Evolutionary conservation across 805 yeast species (phyloP).

Genomic region (Wickerhamiella brachini): DNA sequence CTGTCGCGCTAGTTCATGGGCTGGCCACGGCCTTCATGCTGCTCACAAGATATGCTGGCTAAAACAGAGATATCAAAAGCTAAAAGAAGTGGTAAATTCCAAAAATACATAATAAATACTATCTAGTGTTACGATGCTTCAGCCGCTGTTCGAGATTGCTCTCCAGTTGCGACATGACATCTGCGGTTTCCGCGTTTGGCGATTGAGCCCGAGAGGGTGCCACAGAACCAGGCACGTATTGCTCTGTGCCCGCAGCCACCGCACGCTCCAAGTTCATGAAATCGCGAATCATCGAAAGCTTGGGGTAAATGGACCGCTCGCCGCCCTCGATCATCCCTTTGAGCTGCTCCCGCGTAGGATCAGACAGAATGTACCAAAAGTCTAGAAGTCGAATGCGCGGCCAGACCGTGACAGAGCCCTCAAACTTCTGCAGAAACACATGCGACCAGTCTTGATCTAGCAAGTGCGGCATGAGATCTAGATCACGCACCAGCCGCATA

Average conservation of each 20-base stretch:
- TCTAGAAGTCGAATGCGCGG: slow-evolving; percentile 50
- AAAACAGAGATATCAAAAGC: no score
- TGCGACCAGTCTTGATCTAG: slow-evolving; percentile 72
- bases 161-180: neutral
- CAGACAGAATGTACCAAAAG: slow-evolving; percentile 49
- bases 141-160: neutral
- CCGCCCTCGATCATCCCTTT: slow-evolving; percentile 46
- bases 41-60: no score
- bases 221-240: neutral
- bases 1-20: no score
- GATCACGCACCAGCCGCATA: slow-evolving; percentile 49
- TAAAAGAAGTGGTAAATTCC: no score
- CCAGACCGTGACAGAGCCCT: slow-evolving; percentile 66
- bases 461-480: slow-evolving; percentile 54
- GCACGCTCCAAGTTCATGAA: slow-evolving; percentile 43
- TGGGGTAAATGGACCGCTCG: slow-evolving; percentile 52
- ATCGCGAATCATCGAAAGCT: slow-evolving; percentile 48
- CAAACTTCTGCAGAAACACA: slow-evolving; percentile 58
- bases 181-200: neutral
- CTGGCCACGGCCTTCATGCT: no score
- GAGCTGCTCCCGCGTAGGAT: slow-evolving; percentile 49
- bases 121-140: neutral
- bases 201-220: neutral
- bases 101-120: neutral
- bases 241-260: neutral